Evolutionary conservation across 495 filamentous ascomycete genomes (phyloP).

Genomic region (Neurospora sp.): DNA sequence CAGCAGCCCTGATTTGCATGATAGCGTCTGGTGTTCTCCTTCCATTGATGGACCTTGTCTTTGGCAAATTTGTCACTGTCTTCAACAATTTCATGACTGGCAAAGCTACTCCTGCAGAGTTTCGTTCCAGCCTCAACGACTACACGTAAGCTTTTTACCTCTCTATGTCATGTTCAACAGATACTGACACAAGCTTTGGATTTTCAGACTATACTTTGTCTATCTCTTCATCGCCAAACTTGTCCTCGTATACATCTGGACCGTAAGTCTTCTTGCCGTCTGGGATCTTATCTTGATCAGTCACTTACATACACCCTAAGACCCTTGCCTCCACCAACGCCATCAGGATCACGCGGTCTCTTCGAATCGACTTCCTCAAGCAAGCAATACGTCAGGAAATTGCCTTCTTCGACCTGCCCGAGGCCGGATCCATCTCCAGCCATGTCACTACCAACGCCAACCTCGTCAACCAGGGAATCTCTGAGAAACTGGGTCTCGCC

Average conservation of each 20-base stretch:
- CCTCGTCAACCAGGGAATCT: conserved; percentile 35
- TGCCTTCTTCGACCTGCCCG: conserved; percentile 26
- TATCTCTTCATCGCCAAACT: conserved; percentile 47
- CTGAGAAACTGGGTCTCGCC: conserved; percentile 50
- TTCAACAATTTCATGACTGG: conserved; percentile 18
- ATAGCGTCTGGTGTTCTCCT: conserved; percentile 22
- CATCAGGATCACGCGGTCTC: conserved; percentile 15
- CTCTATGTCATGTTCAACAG: background rate
- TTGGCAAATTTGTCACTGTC: conserved; percentile 22
- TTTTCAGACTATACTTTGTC: conserved; percentile 30
- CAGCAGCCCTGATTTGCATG: conserved; percentile 5
- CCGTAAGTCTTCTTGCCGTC: conserved; percentile 21
- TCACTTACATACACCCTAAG: background rate
- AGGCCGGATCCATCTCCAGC: conserved; percentile 32
- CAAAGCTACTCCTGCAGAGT: conserved; percentile 1
- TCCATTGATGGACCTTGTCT: conserved; percentile 27
- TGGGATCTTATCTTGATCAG: background rate
- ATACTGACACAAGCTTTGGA: background rate
- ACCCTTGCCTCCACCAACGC: conserved; percentile 6
- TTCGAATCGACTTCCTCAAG: conserved; percentile 25
- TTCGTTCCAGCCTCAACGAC: conserved; percentile 9
- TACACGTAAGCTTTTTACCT: conserved; percentile 1
- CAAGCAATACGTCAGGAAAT: conserved; percentile 27
- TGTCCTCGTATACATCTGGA: conserved; percentile 33
- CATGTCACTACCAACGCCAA: conserved; percentile 24